phyloP scores from a whole-genome alignment of 2,329 filamentous ascomycete genomes.

The Bipolaris zeicola region DNA sequence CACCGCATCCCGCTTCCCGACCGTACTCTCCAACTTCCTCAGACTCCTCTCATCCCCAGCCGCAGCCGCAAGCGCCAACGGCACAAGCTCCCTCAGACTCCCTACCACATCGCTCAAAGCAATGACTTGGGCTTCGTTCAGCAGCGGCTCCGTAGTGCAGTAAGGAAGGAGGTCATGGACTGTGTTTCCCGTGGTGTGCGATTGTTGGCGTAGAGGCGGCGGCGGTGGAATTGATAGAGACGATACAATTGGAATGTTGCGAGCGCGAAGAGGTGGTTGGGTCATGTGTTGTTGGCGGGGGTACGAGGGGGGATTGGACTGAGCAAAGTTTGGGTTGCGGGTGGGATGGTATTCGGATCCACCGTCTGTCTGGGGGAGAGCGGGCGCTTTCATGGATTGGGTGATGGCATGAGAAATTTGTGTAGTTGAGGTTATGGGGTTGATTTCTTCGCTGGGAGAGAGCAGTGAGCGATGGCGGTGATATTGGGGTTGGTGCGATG shows the following conservation, averaged over 20 bases:
- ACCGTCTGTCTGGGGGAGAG: slow-evolving; percentile 17
- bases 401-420: background rate
- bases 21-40: slow-evolving; percentile 23
- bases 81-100: slow-evolving; percentile 39
- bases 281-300: slow-evolving; percentile 1
- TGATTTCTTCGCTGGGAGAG: background rate
- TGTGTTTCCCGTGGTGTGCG: slow-evolving; percentile 5
- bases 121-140: slow-evolving; percentile 35
- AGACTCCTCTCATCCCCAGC: slow-evolving; percentile 19
- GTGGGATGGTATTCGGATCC: slow-evolving; percentile 7
- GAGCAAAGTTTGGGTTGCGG: background rate
- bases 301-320: background rate
- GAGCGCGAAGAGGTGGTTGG: background rate
- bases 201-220: background rate
- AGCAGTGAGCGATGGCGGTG: background rate
- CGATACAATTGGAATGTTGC: background rate
- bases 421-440: background rate
- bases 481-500: background rate
- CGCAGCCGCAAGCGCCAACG: slow-evolving; percentile 32
- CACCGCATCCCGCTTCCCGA: slow-evolving; percentile 28
- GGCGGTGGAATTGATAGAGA: background rate
- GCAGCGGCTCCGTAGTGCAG: slow-evolving; percentile 32
- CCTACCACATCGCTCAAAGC: slow-evolving; percentile 41
- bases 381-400: background rate
- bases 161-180: slow-evolving; percentile 36